Evolutionary conservation across 2,329 filamentous ascomycete species (phyloP).

Genomic region (Calonectria multiphialidica): DNA sequence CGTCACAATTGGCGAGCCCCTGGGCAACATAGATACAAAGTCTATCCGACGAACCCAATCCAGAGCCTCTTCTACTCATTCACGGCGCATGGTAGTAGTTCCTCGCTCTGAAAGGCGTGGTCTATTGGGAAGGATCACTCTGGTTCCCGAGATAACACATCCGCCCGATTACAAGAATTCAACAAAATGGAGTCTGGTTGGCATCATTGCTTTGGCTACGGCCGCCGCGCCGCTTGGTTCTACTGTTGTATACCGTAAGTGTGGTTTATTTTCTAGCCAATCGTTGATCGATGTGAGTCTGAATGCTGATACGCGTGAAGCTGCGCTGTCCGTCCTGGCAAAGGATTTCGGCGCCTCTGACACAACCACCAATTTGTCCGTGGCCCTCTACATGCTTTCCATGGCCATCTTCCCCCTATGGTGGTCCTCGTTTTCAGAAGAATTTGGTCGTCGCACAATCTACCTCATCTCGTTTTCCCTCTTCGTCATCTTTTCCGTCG

Average conservation of each 20-base stretch:
- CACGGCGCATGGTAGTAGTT: constrained; percentile 53
- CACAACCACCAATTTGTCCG: constrained; percentile 79
- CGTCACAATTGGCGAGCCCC: constrained; percentile 35
- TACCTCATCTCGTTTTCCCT: constrained; percentile 81
- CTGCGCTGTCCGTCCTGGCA: constrained; percentile 75
- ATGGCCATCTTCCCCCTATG: constrained; percentile 89
- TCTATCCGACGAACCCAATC: constrained; percentile 42
- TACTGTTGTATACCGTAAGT: constrained; percentile 84
- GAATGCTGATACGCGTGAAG: constrained; percentile 54
- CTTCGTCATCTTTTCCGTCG: constrained; percentile 77
- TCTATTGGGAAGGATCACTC: constrained; percentile 75
- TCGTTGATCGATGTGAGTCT: not conserved
- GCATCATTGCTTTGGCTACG: constrained; percentile 81
- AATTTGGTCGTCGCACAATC: constrained; percentile 79
- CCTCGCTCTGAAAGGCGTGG: constrained; percentile 71
- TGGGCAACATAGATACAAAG: constrained; percentile 39
- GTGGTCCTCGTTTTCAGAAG: constrained; percentile 88
- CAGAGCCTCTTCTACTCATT: constrained; percentile 54
- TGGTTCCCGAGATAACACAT: constrained; percentile 84
- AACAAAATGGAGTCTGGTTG: constrained; percentile 89
- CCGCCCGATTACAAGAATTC: constrained; percentile 79
- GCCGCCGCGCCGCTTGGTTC: constrained; percentile 86
- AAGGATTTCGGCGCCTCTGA: constrained; percentile 70
- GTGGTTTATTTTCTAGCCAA: not conserved
- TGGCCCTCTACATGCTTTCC: constrained; percentile 84